phyloP scores from a whole-genome alignment of 2,329 filamentous ascomycete species.

The Aschersonia sp. region DNA sequence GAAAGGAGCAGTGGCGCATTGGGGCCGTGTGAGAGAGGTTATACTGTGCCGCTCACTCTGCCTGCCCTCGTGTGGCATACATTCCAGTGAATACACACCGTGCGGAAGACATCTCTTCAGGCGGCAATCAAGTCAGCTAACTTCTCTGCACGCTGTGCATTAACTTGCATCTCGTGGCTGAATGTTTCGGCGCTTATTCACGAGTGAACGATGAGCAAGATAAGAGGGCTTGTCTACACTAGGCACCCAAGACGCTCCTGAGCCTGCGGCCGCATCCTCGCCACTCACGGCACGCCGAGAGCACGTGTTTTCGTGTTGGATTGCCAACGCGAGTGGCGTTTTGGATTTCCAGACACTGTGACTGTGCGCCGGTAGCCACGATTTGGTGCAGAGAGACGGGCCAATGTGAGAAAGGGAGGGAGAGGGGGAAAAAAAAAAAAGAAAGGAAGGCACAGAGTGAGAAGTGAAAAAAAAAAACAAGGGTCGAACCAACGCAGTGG shows the following conservation, averaged over 20 bases:
- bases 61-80: not conserved
- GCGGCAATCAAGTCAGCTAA: too few relatives aligned
- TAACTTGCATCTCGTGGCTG: too few relatives aligned
- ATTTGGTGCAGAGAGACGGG: not conserved
- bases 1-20: not conserved
- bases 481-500: too few relatives aligned
- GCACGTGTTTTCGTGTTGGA: constrained; percentile 20
- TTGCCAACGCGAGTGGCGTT: constrained; percentile 10
- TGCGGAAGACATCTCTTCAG: constrained; percentile 1
- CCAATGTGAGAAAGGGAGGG: not conserved
- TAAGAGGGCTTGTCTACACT: too few relatives aligned
- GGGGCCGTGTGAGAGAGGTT: not conserved
- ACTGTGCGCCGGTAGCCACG: constrained; percentile 9
- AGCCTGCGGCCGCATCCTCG: too few relatives aligned
- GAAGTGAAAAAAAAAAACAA: constrained; percentile 5
- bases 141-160: too few relatives aligned
- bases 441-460: constrained; percentile 8
- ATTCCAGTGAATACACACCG: not conserved
- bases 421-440: constrained; percentile 1
- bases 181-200: too few relatives aligned
- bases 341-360: constrained; percentile 13
- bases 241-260: too few relatives aligned
- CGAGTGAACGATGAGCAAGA: too few relatives aligned
- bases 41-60: not conserved
- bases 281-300: too few relatives aligned